phyloP scores from a whole-genome alignment of 148 eudicot genomes.

The Rhododendron molle region DNA sequence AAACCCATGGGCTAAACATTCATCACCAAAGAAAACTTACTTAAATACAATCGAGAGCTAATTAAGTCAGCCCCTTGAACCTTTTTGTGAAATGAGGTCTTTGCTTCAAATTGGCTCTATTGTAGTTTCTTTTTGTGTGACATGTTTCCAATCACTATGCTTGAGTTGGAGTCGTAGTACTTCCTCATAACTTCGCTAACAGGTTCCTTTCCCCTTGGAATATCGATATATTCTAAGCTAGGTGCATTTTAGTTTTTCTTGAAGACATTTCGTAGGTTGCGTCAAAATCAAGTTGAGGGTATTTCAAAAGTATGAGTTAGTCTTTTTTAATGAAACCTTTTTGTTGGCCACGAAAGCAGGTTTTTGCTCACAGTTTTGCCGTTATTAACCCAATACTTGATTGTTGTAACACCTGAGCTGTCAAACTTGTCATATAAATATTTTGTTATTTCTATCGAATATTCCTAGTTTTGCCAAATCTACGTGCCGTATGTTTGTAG shows the following conservation, averaged over 20 bases:
- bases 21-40: not conserved
- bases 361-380: not conserved
- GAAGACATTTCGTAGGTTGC: not conserved
- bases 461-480: not conserved
- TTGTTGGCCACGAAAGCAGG: not conserved
- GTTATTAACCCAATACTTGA: not conserved
- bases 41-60: not conserved
- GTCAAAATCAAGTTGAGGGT: not conserved
- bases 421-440: not conserved
- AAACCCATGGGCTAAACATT: not conserved
- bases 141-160: not conserved
- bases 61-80: not conserved
- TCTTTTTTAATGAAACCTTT: not conserved
- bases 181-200: not conserved
- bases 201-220: not conserved
- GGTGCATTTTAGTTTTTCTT: not conserved
- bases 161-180: not conserved
- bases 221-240: not conserved
- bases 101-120: not conserved
- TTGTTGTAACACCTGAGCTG: not conserved
- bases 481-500: not conserved
- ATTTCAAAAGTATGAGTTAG: not conserved
- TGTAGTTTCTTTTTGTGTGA: not conserved
- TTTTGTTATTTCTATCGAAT: not conserved
- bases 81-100: not conserved